A percentile compares a stretch with the other conserved stretches of the same genome.
Conservation (phyloP, 108 stramenopile species). For the Chaetoceros tenuissimus region DNA sequence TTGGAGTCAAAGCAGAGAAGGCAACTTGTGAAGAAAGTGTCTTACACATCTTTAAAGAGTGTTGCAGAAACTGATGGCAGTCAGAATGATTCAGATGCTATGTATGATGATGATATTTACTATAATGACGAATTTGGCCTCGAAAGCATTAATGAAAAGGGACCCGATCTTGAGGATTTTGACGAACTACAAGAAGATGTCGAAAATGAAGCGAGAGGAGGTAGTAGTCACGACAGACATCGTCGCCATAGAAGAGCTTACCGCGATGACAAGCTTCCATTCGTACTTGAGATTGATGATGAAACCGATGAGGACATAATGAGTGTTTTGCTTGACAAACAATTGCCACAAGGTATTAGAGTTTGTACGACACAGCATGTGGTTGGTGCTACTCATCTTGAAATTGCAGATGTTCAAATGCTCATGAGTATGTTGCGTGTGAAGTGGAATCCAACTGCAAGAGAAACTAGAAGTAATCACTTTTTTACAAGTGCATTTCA, state of each 20-base stretch:
- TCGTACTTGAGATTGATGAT: conserved; percentile 82
- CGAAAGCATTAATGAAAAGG: conserved; percentile 2
- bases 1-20: not conserved
- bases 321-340: conserved; percentile 66
- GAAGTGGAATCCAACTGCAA: conserved; percentile 67
- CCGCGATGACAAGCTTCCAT: conserved; percentile 71
- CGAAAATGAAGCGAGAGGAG: conserved; percentile 26
- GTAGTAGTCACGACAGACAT: conserved; percentile 26
- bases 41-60: conserved; percentile 5
- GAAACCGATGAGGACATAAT: conserved; percentile 88
- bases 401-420: conserved; percentile 64
- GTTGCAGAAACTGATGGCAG: conserved; percentile 21
- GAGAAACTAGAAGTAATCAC: conserved; percentile 74
- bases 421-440: conserved; percentile 82
- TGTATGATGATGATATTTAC: conserved; percentile 35
- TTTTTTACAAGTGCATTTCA: conserved; percentile 77
- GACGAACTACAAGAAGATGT: conserved; percentile 40
- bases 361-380: conserved; percentile 62
- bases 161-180: conserved; percentile 67
- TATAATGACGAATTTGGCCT: conserved; percentile 2
- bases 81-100: conserved; percentile 37
- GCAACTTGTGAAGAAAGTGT: not conserved
- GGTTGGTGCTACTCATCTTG: conserved; percentile 54
- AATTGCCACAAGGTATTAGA: conserved; percentile 61
- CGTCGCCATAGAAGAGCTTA: conserved; percentile 64